Evolutionary conservation across 345 rosid species (phyloP), one percentile per base, ranked within the genome.

Genomic region (Geranium rotundifolium): DNA sequence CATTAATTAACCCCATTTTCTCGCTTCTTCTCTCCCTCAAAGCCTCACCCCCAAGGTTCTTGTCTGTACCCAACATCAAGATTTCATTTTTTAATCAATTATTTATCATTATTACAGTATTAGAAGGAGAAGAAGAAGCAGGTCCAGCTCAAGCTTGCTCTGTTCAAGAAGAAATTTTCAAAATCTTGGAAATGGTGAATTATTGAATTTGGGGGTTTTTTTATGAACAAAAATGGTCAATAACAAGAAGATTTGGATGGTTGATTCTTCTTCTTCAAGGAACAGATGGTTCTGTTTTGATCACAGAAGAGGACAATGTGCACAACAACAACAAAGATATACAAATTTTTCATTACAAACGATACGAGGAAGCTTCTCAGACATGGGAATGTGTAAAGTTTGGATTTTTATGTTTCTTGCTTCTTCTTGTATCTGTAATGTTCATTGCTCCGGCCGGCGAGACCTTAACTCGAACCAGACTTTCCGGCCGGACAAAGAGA

Each of bases 401-500:
- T 73, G 72, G 66, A 68, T 69, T 20, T 61, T 76, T 68, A 77
- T 67, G 62, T 74, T 75, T 68, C 76, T 80, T 62, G 71, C 77
- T 69, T 63, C 57, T 73, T 82, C 79, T 66, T 75, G 67, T 31
- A 56, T 73, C 76, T 73, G 65, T 69, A 80, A 82, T 63, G 82
- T 72, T 62, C 59, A 65, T 72, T 77, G 73, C 56, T 69, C 73
- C 64, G 73, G 66, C 27, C 56, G 30, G 49, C 34, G 52, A 23
- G 63, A 59, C 60, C 72, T 54, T 37, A 73, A 75, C 60, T 77
- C 54, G 56, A 80, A 85, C 65, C 91, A 78, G 71, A 81, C 85
- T 71, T 76, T 92, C 58, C 78, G 82, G 61, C 87, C 91, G 0
- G 78, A 68, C 65, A 80, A 87, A 63, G 88, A 84, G 76, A 68